Conservation (phyloP, 352 stramenopile species). For the Pythium dissotocum region DNA sequence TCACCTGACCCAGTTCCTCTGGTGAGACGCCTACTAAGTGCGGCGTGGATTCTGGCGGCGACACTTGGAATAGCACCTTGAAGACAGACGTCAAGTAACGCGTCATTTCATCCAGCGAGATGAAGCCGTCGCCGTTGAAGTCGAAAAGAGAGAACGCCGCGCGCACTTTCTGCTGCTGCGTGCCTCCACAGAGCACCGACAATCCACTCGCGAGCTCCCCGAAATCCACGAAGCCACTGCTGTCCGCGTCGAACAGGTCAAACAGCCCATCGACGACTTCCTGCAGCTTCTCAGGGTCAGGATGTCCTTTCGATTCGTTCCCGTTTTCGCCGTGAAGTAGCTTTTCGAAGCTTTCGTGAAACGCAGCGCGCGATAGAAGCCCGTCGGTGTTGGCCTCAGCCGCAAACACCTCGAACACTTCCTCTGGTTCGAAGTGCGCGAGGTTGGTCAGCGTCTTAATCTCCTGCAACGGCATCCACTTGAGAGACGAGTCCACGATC, state of each 20-base stretch:
- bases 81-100: constrained; percentile 89
- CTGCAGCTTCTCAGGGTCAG: constrained; percentile 51
- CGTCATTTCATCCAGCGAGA: constrained; percentile 86
- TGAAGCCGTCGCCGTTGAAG: constrained; percentile 88
- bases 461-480: constrained; percentile 82
- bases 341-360: constrained; percentile 77
- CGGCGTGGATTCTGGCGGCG: constrained; percentile 24
- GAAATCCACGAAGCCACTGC: constrained; percentile 80
- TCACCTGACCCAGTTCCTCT: constrained; percentile 80
- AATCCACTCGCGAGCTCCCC: constrained; percentile 80
- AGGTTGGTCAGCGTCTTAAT: constrained; percentile 86
- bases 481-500: constrained; percentile 70
- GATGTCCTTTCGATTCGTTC: constrained; percentile 4
- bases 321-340: constrained; percentile 44
- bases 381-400: constrained; percentile 73
- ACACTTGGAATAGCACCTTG: constrained; percentile 82
- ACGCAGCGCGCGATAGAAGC: constrained; percentile 66
- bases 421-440: constrained; percentile 66
- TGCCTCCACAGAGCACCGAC: constrained; percentile 81
- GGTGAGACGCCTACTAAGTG: constrained; percentile 60
- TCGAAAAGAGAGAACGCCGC: constrained; percentile 87
- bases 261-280: constrained; percentile 72
- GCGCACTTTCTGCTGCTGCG: constrained; percentile 85
- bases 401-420: constrained; percentile 89
- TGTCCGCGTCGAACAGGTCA: constrained; percentile 77